Conservation (phyloP, 2,329 filamentous ascomycete species). For the Calonectria fujianensis region DNA sequence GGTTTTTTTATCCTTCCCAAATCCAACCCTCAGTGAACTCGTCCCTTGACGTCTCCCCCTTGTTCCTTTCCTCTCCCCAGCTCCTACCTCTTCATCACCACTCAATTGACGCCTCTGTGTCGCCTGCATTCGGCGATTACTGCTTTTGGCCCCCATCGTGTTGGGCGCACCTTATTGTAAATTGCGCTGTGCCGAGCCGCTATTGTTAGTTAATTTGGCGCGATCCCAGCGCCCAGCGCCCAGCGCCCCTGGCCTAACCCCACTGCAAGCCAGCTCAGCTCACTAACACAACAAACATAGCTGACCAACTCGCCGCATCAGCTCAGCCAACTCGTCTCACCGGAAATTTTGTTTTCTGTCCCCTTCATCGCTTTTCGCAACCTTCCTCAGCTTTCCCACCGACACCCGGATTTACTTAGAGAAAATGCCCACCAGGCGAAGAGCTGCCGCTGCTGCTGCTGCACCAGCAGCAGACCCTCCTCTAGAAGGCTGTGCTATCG, state of each 20-base stretch:
- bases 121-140: slow-evolving; percentile 51
- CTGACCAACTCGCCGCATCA: slow-evolving; percentile 19
- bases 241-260: slow-evolving; percentile 46
- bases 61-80: slow-evolving; percentile 1
- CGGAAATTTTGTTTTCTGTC: slow-evolving; percentile 20
- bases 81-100: slow-evolving; percentile 14
- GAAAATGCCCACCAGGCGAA: slow-evolving; percentile 52
- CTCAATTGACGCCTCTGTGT: slow-evolving; percentile 42
- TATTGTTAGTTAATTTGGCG: slow-evolving; percentile 42
- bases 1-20: slow-evolving; percentile 17
- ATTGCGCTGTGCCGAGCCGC: slow-evolving; percentile 25
- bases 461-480: slow-evolving; percentile 56
- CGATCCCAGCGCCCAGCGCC: slow-evolving; percentile 39
- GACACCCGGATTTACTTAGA: background rate
- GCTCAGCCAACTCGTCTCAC: slow-evolving; percentile 32
- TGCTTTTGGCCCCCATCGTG: slow-evolving; percentile 45
- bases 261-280: slow-evolving; percentile 27
- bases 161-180: slow-evolving; percentile 34
- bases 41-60: background rate
- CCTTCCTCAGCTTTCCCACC: background rate
- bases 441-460: slow-evolving; percentile 45
- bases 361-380: background rate
- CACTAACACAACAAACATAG: slow-evolving; percentile 42
- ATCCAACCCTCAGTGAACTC: slow-evolving; percentile 26
- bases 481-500: slow-evolving; percentile 70